Conservation (phyloP, 1,139 yeast species). For the Debaryomycetaceae sp. region DNA sequence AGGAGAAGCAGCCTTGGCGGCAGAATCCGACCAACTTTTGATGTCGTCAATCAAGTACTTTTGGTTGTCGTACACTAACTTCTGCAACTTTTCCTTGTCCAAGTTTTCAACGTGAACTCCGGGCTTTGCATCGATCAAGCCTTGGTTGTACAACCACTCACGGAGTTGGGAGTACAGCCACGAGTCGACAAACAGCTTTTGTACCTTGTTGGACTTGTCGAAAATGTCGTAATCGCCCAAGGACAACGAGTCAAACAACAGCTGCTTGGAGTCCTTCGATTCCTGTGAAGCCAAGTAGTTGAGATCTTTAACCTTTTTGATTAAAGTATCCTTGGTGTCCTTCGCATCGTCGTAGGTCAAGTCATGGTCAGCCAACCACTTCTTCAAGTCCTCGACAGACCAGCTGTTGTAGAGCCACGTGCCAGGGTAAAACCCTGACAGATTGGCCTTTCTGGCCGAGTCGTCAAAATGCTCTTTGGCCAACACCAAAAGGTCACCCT, state of each 20-base stretch:
- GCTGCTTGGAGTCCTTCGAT: conserved; percentile 30
- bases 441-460: conserved; percentile 27
- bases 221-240: conserved; percentile 26
- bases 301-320: conserved; percentile 38
- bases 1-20: conserved; percentile 21
- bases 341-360: conserved; percentile 32
- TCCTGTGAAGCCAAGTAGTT: conserved; percentile 35
- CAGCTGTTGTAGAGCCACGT: conserved; percentile 46
- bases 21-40: conserved; percentile 28
- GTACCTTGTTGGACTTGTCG: conserved; percentile 37
- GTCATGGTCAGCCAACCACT: conserved; percentile 45
- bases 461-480: conserved; percentile 36
- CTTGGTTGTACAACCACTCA: conserved; percentile 28
- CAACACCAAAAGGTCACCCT: conserved; percentile 29
- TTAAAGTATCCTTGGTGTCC: conserved; percentile 37
- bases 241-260: conserved; percentile 35
- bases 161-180: conserved; percentile 29
- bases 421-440: conserved; percentile 48
- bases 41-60: conserved; percentile 42
- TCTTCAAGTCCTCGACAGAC: conserved; percentile 37
- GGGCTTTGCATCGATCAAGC: conserved; percentile 22
- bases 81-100: conserved; percentile 16
- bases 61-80: conserved; percentile 16
- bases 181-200: conserved; percentile 41
- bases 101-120: conserved; percentile 17